Conservation (phyloP, 306 rosid genomes). For the Styphnolobium japonicum region DNA sequence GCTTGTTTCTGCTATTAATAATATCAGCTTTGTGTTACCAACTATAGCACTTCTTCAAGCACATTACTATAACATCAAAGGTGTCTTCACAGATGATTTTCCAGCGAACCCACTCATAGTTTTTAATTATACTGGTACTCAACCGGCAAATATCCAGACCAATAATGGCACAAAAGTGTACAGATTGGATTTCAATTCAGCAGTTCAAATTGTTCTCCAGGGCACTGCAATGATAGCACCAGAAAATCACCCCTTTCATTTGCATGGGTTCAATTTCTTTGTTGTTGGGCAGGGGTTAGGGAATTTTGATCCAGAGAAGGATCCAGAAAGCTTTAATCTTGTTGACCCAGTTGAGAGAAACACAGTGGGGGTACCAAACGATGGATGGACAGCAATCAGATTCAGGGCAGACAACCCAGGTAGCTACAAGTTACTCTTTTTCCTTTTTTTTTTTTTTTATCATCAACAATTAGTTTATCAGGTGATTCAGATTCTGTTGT, state of each 20-base stretch:
- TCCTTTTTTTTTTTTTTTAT: neutral
- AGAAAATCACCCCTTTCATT: constrained; percentile 70
- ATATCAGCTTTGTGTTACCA: constrained; percentile 57
- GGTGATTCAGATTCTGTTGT: neutral
- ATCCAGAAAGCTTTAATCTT: constrained; percentile 52
- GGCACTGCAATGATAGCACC: constrained; percentile 63
- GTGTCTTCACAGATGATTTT: constrained; percentile 65
- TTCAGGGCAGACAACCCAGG: constrained; percentile 83
- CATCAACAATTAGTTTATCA: neutral
- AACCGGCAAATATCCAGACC: constrained; percentile 52
- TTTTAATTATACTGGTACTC: constrained; percentile 59
- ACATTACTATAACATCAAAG: constrained; percentile 50
- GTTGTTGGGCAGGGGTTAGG: constrained; percentile 66
- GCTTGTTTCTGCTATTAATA: constrained; percentile 59
- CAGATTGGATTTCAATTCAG: constrained; percentile 50
- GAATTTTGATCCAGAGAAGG: constrained; percentile 59
- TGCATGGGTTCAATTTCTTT: constrained; percentile 71
- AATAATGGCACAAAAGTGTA: constrained; percentile 56
- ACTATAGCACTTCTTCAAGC: constrained; percentile 66
- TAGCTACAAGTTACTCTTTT: constrained; percentile 6
- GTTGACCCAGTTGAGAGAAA: constrained; percentile 77
- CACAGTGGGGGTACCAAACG: constrained; percentile 63
- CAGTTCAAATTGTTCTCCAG: constrained; percentile 57
- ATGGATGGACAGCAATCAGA: constrained; percentile 77
- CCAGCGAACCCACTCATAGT: constrained; percentile 51